Evolutionary conservation across 192 early-diverging fungal genomes (phyloP).

Genomic region (Backusella tuberculispora): DNA sequence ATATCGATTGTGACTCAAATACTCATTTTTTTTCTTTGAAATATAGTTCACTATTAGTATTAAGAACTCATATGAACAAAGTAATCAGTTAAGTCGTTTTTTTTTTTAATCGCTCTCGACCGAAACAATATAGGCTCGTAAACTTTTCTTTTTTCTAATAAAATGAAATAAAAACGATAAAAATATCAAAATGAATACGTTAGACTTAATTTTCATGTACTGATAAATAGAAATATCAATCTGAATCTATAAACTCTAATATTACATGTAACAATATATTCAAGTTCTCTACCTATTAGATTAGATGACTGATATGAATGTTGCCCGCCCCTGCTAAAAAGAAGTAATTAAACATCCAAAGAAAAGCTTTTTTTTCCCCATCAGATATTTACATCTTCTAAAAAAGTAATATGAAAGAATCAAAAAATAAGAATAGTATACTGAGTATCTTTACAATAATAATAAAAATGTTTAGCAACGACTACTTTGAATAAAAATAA

Average conservation of each 20-base stretch:
- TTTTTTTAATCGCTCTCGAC: too few relatives aligned
- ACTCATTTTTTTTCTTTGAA: too few relatives aligned
- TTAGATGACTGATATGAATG: neutral
- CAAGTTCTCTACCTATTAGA: slow-evolving; percentile 15
- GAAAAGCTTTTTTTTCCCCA: neutral
- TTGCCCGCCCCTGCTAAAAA: neutral
- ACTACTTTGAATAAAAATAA: neutral
- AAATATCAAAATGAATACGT: too few relatives aligned
- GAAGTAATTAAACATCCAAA: neutral
- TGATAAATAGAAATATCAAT: neutral
- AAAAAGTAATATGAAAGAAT: neutral
- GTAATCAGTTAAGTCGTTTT: too few relatives aligned
- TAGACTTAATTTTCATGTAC: neutral
- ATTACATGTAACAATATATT: slow-evolving; percentile 5
- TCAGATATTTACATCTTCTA: neutral
- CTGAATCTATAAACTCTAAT: neutral
- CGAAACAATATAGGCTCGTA: too few relatives aligned
- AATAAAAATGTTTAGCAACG: neutral
- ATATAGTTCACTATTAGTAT: too few relatives aligned
- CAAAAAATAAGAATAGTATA: neutral
- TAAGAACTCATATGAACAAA: too few relatives aligned
- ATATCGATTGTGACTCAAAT: too few relatives aligned
- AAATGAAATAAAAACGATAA: too few relatives aligned
- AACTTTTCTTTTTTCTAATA: too few relatives aligned
- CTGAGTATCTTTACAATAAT: neutral